Base-by-base conservation (phyloP, 306 rosid species). In the Cyclanthera cordifolia region DNA sequence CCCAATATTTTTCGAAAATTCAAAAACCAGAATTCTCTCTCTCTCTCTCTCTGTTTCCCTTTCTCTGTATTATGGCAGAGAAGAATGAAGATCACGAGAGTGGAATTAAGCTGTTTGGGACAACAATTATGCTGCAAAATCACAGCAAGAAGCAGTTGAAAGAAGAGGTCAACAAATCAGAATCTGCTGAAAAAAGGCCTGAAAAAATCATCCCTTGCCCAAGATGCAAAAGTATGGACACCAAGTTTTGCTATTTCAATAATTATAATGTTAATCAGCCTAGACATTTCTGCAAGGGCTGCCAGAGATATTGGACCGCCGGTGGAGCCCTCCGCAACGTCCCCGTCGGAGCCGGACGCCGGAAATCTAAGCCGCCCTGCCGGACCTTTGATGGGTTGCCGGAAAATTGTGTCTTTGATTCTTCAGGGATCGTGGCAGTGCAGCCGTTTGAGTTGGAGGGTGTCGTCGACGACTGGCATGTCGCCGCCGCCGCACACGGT, bases 211-310 rank as follows among this genome's bases (percentile, higher is more conserved):
- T 89, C 59, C 55, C 89, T 0, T 92, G 97, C 32, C 97, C 97
- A 0, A 87, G 97, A 77, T 92, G 97, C 86, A 87, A 92, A 74
- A 92, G 97, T 83, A 74, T 79, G 85, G 96, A 92, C 71, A 92
- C 97, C n/a, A 92, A 92, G 66, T 92, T 92, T 74, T 92, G 97
- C 59, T 91, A 91, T 74, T 91, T 91, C 83, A 91, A 91, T 32
- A 91, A 91, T 69, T 91, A 91, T 78, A 91, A 91, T 76, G 95
- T 91, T 23, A 91, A 91, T 69, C 97, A 91, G 76, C 97, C 97
- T 3, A 81, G 97, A 24, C 95, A 91, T 74, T 91, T 91, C 73
- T 91, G 97, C 21, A 91, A 91, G 79, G 82, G 85, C 8, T 91
- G 97, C 46, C 96, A 91, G 75, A 78, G 97, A 57, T 91, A 37